Percentiles rank a stretch among this genome's conserved stretches.
These are phyloP conservation scores for Tetracentron sinense DNA, from an alignment of 164 flowering plant species.

Conservation along the genomic window DNA sequence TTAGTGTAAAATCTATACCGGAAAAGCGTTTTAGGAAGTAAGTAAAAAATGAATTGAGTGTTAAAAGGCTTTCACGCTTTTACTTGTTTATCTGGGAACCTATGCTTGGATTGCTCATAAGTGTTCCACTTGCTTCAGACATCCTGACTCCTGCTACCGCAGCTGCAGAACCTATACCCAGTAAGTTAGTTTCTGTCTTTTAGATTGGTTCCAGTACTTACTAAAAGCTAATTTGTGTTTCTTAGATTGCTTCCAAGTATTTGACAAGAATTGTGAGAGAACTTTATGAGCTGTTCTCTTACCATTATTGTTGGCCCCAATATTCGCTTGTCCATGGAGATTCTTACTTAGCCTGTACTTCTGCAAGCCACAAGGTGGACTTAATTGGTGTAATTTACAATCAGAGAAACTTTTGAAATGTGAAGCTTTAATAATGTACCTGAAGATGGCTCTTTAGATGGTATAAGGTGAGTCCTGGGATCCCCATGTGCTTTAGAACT, in stretches of 20 bases:
- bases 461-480: constrained; percentile 90
- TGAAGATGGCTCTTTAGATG: constrained; percentile 97
- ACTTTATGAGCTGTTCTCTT: constrained; percentile 30
- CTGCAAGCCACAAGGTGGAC: constrained; percentile 37
- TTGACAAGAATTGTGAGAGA: constrained; percentile 2
- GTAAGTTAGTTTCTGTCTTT: too few relatives aligned
- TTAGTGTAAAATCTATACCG: constrained; percentile 21
- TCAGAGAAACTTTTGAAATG: neutral
- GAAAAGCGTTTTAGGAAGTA: neutral
- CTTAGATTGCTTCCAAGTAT: neutral
- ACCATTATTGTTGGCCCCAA: constrained; percentile 52
- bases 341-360: constrained; percentile 88
- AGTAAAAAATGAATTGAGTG: neutral
- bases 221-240: neutral
- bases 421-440: constrained; percentile 32
- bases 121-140: constrained; percentile 46
- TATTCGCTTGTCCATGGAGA: constrained; percentile 63
- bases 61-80: neutral
- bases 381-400: constrained; percentile 7
- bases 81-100: constrained; percentile 67
- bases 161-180: constrained; percentile 25
- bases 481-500: constrained; percentile 91
- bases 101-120: constrained; percentile 38
- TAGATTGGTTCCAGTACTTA: too few relatives aligned
- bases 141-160: constrained; percentile 42